A percentile compares a stretch with the other conserved stretches of the same genome.
These are phyloP conservation scores for Globisporangium spiculum DNA, from an alignment of 352 stramenopile genomes.

Conservation along the genomic window DNA sequence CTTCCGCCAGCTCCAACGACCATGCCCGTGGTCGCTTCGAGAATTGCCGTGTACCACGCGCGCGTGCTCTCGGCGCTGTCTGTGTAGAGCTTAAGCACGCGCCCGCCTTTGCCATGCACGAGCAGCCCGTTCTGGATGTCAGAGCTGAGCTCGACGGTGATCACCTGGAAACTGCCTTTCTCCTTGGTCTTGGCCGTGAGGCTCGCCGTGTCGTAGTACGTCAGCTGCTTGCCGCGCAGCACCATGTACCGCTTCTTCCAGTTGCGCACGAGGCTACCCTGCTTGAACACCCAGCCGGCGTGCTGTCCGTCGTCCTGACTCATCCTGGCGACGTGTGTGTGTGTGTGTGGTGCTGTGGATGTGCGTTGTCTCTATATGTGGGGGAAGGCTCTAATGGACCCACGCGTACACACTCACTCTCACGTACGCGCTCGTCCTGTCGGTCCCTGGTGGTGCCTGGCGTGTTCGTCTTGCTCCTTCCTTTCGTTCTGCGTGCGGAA, in stretches of 20 bases:
- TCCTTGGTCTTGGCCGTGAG: conserved; percentile 57
- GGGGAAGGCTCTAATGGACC: neutral
- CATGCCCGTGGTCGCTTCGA: conserved; percentile 48
- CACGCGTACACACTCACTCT: neutral
- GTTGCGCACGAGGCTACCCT: conserved; percentile 74
- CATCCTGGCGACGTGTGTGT: conserved; percentile 11
- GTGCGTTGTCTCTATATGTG: neutral
- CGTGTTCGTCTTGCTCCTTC: neutral
- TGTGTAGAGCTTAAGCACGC: conserved; percentile 88
- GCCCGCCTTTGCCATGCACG: conserved; percentile 72
- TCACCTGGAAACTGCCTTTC: conserved; percentile 82
- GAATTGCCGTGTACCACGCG: conserved; percentile 72
- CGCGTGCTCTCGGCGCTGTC: conserved; percentile 66
- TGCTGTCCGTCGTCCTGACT: conserved; percentile 47
- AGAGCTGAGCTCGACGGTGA: conserved; percentile 77
- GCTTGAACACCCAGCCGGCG: conserved; percentile 82
- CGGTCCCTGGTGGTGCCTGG: neutral
- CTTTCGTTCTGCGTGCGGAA: neutral
- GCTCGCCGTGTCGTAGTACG: conserved; percentile 80
- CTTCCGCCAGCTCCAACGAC: conserved; percentile 4
- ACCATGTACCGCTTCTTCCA: conserved; percentile 90
- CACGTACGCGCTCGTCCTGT: neutral
- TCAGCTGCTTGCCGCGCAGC: conserved; percentile 71
- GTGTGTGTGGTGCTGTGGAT: conserved; percentile 22
- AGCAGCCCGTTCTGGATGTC: conserved; percentile 84